Base-by-base conservation (phyloP, 495 filamentous ascomycete genomes). In the Aspergillus sparsus region DNA sequence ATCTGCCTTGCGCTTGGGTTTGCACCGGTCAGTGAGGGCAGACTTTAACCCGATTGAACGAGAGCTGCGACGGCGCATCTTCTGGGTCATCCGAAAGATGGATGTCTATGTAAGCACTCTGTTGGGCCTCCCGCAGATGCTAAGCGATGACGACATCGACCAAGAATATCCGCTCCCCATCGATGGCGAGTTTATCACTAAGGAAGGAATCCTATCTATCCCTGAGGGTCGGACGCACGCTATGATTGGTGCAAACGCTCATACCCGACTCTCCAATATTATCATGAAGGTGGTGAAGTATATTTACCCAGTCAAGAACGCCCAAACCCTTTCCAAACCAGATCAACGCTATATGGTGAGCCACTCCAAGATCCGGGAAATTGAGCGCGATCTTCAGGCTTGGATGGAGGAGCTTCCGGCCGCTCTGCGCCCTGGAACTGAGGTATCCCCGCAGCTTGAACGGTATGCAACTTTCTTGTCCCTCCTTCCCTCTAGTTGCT, bases 51-150 rank as follows among this genome's bases (percentile, higher is more conserved):
- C 90, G 2, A 86, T 98, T 59, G 92, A 98, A 68, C 82, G 87
- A 53, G 90, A 98, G 72, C 80, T 86, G 41, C 83, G 93, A 55
- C 88, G 93, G 66, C 84, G 93, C 18, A 83, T 93, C 46, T 98
- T 97, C 67, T 97, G 94, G 84, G 84, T 91, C 31, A 83, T 96
- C 51, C 87, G 92, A 36, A 95, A 94, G 65, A 90, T 97, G 88
- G 93, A 97, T 63, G 92, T 87, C 27, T 97, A 97, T 69, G 90
- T 97, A 16, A 92, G 91, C 53, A 92, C 92, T 6, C 76, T 97
- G 49, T 77, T 98, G 15, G 93, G 93, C 11, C 84, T 97, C 31
- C 93, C 93, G 2, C 79, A 89, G 56, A 89, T 93, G 70, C 80
- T 97, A 41, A 89, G 85, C 62, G 86, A 91, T 53, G 91, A 96